phyloP scores from a whole-genome alignment of 768 basidiomycete genomes.

The Lyophyllum decastes region DNA sequence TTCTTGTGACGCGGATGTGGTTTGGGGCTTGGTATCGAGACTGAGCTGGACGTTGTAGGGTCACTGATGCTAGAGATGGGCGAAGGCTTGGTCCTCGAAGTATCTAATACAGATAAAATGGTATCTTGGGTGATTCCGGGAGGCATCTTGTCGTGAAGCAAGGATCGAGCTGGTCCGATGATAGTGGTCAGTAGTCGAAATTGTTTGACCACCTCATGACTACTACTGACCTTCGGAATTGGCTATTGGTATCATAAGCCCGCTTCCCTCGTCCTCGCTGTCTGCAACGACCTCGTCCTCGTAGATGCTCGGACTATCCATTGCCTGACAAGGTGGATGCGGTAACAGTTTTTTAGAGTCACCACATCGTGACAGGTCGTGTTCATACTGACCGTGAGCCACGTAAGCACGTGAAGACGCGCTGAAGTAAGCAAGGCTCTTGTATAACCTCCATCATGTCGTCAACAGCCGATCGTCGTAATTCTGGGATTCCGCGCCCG shows the following conservation, averaged over 20 bases:
- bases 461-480: conserved; percentile 23
- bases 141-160: background rate
- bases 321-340: background rate
- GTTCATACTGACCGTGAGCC: background rate
- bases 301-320: conserved; percentile 16
- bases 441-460: conserved; percentile 16
- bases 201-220: background rate
- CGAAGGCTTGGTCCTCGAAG: background rate
- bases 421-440: conserved; percentile 13
- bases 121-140: conserved; percentile 9
- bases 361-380: conserved; percentile 18
- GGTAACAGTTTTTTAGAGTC: conserved; percentile 5
- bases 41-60: conserved; percentile 2
- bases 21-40: conserved; percentile 28
- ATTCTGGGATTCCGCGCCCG: conserved; percentile 31
- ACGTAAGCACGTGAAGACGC: background rate
- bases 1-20: conserved; percentile 27
- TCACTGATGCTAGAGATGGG: conserved; percentile 2
- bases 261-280: conserved; percentile 41
- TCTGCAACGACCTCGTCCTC: conserved; percentile 50
- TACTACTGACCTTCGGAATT: background rate
- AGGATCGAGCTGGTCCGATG: background rate
- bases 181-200: background rate
- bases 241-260: background rate
- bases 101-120: conserved; percentile 1